Conservation (phyloP, 768 basidiomycete genomes). For the Rubroboletus pulcherrimus region DNA sequence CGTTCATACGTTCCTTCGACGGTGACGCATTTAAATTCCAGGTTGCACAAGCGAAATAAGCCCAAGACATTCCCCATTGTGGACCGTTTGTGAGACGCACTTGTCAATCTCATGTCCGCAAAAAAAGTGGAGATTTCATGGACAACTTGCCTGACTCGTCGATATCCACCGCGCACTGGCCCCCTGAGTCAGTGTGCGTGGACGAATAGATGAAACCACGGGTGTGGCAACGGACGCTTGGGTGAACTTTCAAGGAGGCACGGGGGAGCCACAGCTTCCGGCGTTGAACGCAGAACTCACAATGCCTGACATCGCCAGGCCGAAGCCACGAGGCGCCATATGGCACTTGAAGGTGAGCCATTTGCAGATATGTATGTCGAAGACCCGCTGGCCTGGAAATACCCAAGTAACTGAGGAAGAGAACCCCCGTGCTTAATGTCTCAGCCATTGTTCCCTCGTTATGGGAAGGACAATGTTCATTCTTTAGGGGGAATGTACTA, state of each 20-base stretch:
- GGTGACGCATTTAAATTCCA: constrained; percentile 31
- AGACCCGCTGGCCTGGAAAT: constrained; percentile 12
- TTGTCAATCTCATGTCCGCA: constrained; percentile 23
- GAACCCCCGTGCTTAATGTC: constrained; percentile 8
- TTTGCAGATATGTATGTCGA: constrained; percentile 17
- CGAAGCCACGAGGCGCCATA: constrained; percentile 14
- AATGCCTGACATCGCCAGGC: constrained; percentile 7
- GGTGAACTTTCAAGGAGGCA: constrained; percentile 16
- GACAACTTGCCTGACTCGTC: constrained; percentile 13
- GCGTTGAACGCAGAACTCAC: constrained; percentile 9
- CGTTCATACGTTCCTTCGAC: constrained; percentile 21
- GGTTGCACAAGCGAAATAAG: constrained; percentile 28
- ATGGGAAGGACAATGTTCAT: constrained; percentile 30
- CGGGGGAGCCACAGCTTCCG: constrained; percentile 1
- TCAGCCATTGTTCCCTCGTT: constrained; percentile 30
- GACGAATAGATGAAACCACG: constrained; percentile 18
- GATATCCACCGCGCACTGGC: constrained; percentile 11
- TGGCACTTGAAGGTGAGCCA: constrained; percentile 14
- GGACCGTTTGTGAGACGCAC: constrained; percentile 10
- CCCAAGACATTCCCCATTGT: constrained; percentile 22
- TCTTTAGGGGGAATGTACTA: constrained; percentile 12
- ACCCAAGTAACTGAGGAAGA: constrained; percentile 6
- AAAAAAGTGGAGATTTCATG: constrained; percentile 14
- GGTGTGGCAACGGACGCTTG: constrained; percentile 16
- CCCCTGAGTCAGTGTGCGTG: constrained; percentile 11